Conservation (phyloP, 176 grass and related monocot species). For the Alloteropsis semialata region DNA sequence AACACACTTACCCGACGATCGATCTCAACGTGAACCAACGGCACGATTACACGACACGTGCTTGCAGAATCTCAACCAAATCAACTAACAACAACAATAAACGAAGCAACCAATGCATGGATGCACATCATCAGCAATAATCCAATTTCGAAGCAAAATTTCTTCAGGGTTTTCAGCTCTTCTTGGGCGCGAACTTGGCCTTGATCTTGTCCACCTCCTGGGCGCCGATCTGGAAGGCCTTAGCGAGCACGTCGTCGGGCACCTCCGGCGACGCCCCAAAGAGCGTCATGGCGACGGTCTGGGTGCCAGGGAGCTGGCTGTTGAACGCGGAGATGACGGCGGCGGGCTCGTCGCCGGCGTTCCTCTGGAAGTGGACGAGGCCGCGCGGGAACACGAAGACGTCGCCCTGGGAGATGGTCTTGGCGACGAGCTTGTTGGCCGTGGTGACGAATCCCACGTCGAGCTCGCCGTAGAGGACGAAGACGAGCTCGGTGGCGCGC, state of each 20-base stretch:
- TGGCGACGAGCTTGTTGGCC: conserved; percentile 17
- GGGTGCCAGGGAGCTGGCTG: conserved; percentile 37
- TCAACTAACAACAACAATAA: neutral
- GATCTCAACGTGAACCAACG: neutral
- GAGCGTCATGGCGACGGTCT: conserved; percentile 27
- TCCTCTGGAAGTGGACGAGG: conserved; percentile 29
- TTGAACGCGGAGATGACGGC: conserved; percentile 39
- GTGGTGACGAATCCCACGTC: conserved; percentile 45
- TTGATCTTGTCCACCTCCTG: conserved; percentile 48
- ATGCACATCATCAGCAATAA: too few species aligned
- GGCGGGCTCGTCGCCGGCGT: conserved; percentile 21
- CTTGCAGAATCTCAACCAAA: neutral
- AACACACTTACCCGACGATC: neutral
- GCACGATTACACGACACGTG: neutral
- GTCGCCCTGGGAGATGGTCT: neutral
- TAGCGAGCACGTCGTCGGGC: conserved; percentile 14
- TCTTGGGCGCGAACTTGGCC: conserved; percentile 33
- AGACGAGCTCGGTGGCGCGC: conserved; percentile 47
- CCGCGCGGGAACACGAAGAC: conserved; percentile 44
- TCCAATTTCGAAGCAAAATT: too few species aligned
- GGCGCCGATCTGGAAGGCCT: conserved; percentile 37
- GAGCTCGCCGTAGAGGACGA: conserved; percentile 36
- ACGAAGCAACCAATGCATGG: too few species aligned
- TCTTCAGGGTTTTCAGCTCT: too few species aligned
- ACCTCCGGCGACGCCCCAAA: conserved; percentile 28